phyloP scores from a whole-genome alignment of 1,284 basidiomycete genomes.

The Vanrija pseudolonga region DNA sequence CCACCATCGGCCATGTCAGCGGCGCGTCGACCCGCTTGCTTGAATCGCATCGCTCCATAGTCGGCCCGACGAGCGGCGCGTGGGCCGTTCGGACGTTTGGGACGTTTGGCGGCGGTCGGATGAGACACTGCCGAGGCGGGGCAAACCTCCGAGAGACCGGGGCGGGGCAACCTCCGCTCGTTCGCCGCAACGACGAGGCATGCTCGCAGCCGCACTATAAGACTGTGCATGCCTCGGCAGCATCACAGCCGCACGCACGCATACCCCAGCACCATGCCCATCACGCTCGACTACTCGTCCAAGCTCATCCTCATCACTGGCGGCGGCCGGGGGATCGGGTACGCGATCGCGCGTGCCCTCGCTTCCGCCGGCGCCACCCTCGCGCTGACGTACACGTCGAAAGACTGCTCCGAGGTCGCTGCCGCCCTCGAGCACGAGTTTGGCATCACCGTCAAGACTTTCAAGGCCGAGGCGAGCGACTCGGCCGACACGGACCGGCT shows the following conservation, averaged over 20 bases:
- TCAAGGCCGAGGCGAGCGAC: not conserved
- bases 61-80: no score
- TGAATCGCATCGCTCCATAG: no score
- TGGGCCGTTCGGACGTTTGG: no score
- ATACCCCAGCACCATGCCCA: slow-evolving; percentile 9
- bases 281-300: slow-evolving; percentile 24
- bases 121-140: no score
- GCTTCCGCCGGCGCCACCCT: slow-evolving; percentile 36
- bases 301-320: slow-evolving; percentile 31
- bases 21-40: no score
- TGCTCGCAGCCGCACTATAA: no score
- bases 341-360: slow-evolving; percentile 25
- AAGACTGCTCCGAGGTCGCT: slow-evolving; percentile 27
- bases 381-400: slow-evolving; percentile 41
- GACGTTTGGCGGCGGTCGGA: no score
- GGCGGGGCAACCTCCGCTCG: no score
- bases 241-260: not conserved
- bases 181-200: no score
- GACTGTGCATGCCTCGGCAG: no score
- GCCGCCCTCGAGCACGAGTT: slow-evolving; percentile 23
- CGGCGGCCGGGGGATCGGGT: slow-evolving; percentile 27
- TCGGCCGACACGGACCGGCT: not conserved
- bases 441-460: slow-evolving; percentile 21
- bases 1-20: no score
- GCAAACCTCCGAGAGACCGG: no score